Evolutionary conservation across 2,329 filamentous ascomycete species (phyloP).

Genomic region (Colletotrichum phormii): DNA sequence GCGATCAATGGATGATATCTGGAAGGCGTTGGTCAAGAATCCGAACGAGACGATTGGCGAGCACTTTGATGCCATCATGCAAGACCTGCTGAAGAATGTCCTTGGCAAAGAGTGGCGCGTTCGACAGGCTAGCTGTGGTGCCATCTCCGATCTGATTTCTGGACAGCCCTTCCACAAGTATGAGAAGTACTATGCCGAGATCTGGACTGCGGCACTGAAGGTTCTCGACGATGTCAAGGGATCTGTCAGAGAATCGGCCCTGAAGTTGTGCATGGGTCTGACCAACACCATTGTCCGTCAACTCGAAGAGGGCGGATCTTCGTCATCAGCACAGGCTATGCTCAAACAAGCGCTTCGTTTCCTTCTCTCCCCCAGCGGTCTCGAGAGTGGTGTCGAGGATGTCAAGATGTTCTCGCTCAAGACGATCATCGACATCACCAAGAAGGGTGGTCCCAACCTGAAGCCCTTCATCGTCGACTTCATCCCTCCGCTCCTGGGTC

Average conservation of each 20-base stretch:
- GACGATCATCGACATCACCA: slow-evolving; percentile 89
- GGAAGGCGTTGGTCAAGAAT: slow-evolving; percentile 95
- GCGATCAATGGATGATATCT: slow-evolving; percentile 96
- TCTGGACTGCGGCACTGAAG: slow-evolving; percentile 88
- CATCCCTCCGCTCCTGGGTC: slow-evolving; percentile 81
- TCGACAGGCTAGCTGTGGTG: slow-evolving; percentile 90
- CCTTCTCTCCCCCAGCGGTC: slow-evolving; percentile 85
- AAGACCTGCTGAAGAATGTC: slow-evolving; percentile 86
- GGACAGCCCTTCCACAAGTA: slow-evolving; percentile 82
- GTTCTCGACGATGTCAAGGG: slow-evolving; percentile 97
- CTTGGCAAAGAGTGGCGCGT: slow-evolving; percentile 94
- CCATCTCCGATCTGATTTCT: slow-evolving; percentile 88
- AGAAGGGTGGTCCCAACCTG: slow-evolving; percentile 84
- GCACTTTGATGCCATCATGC: slow-evolving; percentile 90
- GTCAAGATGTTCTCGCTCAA: slow-evolving; percentile 86
- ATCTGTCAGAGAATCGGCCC: slow-evolving; percentile 83
- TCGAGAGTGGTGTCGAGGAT: slow-evolving; percentile 90
- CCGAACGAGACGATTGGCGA: slow-evolving; percentile 79
- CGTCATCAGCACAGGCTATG: slow-evolving; percentile 80
- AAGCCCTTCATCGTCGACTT: slow-evolving; percentile 85
- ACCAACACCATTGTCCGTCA: slow-evolving; percentile 88
- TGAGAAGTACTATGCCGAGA: slow-evolving; percentile 83
- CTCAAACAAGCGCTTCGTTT: slow-evolving; percentile 91
- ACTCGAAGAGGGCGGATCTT: slow-evolving; percentile 80
- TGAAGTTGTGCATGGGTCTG: slow-evolving; percentile 84